Evolutionary conservation across 306 rosid genomes (phyloP), one percentile per base, ranked within the genome.

Genomic region (Prunus fruticosa): DNA sequence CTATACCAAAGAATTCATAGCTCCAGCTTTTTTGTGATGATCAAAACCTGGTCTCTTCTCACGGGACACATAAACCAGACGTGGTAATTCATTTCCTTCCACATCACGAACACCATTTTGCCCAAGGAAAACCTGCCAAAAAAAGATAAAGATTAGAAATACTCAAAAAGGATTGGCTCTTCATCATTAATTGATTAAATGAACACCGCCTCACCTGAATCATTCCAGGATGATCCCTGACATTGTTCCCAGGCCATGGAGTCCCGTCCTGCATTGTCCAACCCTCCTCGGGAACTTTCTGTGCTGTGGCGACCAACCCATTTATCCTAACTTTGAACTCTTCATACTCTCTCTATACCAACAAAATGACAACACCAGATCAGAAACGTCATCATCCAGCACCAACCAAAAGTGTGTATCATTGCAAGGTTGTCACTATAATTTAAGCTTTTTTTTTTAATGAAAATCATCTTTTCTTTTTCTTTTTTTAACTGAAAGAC

Each of bases 211-310:
- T 80, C 45, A 87, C 98, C 88, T 93, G 98, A 60, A 93, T 93
- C 98, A 93, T 93, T 69, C 98, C 98, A 52, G 98, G 98, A 82
- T 93, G 98, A 84, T 93, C 98, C 70, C 91, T 84, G 41, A 93
- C 97, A 80, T 82, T 86, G 83, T 93, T 93, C 62, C 98, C 98
- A 3, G 98, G 98, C 98, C 98, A 93, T 34, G 93, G 93, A 83
- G 97, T 91, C 74, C 97, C 98, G 64, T 93, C 98, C 82, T 93
- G 98, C 98, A 93, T 93, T 58, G 98, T 93, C 98, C 98, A 93
- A 5, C 98, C 98, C 28, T 93, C 98, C 83, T 93, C 98, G 0
- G 98, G 98, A 78, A 89, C 97, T 85, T 93, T 93, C 53, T 84
- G 91, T 23, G 98, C 88, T 80, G 85, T 89, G 57, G 98, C 90